Conservation (phyloP, 805 yeast genomes). For the Barnettozyma salicaria region DNA sequence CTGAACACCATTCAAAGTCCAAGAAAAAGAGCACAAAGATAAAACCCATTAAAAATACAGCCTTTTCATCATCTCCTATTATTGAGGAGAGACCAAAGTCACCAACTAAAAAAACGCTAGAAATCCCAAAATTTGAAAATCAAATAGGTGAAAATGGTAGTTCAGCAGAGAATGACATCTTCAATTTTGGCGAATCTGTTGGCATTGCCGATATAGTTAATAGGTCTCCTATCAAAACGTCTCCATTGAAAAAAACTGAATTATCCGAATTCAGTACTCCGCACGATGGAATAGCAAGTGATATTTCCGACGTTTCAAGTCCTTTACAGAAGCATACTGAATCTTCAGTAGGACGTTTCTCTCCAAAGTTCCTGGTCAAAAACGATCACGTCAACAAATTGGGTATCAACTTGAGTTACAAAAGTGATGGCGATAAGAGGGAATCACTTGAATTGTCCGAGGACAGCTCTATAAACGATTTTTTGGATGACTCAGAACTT, state of each 20-base stretch:
- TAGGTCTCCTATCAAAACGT: slow-evolving; percentile 12
- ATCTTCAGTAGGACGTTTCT: slow-evolving; percentile 28
- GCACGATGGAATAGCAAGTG: not conserved
- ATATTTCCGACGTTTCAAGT: not conserved
- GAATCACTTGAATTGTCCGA: slow-evolving; percentile 11
- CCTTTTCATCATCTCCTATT: slow-evolving; percentile 28
- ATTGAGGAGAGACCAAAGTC: slow-evolving; percentile 15
- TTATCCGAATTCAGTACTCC: slow-evolving; percentile 1
- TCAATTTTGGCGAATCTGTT: slow-evolving; percentile 10
- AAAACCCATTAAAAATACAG: slow-evolving; percentile 20
- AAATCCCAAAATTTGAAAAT: slow-evolving; percentile 23
- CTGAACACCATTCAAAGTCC: slow-evolving; percentile 13
- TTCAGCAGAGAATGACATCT: slow-evolving; percentile 6
- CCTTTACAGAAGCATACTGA: slow-evolving; percentile 4
- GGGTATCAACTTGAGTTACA: slow-evolving; percentile 14
- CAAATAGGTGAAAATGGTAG: too few species aligned
- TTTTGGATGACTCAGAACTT: slow-evolving; percentile 15
- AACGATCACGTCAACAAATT: slow-evolving; percentile 33
- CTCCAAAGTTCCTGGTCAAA: slow-evolving; percentile 29
- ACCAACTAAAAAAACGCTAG: slow-evolving; percentile 20
- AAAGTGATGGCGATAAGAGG: too few species aligned
- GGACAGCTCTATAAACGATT: slow-evolving; percentile 7
- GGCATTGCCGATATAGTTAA: too few species aligned
- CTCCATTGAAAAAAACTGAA: slow-evolving; percentile 4
- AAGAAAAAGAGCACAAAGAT: slow-evolving; percentile 10